Percentiles rank a stretch among this genome's conserved stretches.
phyloP scores from a whole-genome alignment of 2,329 filamentous ascomycete species.

The Thermothelomyces thermophilus region DNA sequence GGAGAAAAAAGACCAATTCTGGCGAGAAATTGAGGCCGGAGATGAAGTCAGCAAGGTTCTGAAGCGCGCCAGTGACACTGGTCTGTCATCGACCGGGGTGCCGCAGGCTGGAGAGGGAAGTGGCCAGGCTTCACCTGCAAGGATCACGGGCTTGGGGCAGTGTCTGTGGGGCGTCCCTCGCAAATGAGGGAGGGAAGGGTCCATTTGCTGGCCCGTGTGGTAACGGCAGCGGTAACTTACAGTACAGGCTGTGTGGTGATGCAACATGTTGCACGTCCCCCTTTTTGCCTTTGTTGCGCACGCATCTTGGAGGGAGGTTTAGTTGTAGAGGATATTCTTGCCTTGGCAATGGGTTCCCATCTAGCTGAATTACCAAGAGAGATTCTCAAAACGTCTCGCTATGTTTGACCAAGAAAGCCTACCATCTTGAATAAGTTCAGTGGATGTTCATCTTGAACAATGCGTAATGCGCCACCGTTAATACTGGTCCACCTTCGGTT shows the following conservation, averaged over 20 bases:
- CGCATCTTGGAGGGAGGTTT: no score
- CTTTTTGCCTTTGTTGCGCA: no score
- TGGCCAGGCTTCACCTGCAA: slow-evolving; percentile 1
- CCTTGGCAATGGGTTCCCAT: no score
- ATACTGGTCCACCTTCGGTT: not conserved
- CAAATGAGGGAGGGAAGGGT: slow-evolving; percentile 1
- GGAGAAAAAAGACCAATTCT: slow-evolving; percentile 9
- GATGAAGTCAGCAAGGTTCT: slow-evolving; percentile 24
- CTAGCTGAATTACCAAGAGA: no score
- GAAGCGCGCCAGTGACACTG: slow-evolving; percentile 13
- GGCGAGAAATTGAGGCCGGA: slow-evolving; percentile 23
- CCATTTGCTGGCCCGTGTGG: not conserved
- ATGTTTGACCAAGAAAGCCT: no score
- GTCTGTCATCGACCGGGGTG: slow-evolving; percentile 9
- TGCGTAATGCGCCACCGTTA: not conserved
- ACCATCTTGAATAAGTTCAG: no score
- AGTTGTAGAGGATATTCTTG: no score
- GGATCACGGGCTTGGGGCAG: no score
- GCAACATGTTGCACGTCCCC: no score
- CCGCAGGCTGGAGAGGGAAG: slow-evolving; percentile 3
- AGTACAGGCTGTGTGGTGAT: no score
- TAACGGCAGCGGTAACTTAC: not conserved
- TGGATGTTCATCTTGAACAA: no score
- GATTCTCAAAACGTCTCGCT: no score
- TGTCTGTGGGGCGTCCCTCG: slow-evolving; percentile 5